Conservation (phyloP, 2,329 filamentous ascomycete species). For the Diaporthe australafricana region DNA sequence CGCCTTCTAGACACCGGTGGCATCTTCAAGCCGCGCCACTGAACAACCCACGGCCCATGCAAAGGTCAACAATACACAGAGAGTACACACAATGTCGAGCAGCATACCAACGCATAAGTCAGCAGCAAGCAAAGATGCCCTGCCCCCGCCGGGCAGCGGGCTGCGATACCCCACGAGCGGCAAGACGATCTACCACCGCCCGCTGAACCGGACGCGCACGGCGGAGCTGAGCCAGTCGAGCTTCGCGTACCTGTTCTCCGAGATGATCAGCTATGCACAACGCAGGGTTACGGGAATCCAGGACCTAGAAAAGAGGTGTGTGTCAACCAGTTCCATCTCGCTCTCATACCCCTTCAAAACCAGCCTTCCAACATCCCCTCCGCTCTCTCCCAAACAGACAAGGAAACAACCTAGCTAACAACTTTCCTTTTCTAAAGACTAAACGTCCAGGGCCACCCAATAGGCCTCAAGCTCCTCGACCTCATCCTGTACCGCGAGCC, state of each 20-base stretch:
- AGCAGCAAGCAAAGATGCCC: constrained; percentile 56
- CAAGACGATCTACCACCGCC: constrained; percentile 98
- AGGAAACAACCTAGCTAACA: constrained; percentile 11
- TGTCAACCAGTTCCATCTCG: not conserved
- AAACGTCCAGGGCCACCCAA: constrained; percentile 91
- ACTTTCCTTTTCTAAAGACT: constrained; percentile 65
- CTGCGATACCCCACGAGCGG: constrained; percentile 91
- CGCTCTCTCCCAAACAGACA: not conserved
- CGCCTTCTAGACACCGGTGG: not conserved
- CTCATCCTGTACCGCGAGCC: constrained; percentile 89
- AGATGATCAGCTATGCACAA: constrained; percentile 97
- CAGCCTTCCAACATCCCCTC: constrained; percentile 2
- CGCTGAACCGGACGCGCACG: constrained; percentile 89
- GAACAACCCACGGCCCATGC: not conserved
- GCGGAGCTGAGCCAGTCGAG: constrained; percentile 91
- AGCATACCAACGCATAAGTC: constrained; percentile 59
- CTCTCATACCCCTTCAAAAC: constrained; percentile 15
- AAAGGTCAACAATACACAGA: not conserved
- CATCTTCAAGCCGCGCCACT: not conserved
- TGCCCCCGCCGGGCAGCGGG: constrained; percentile 51
- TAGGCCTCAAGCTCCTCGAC: constrained; percentile 94
- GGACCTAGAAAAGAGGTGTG: constrained; percentile 89
- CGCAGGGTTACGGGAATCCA: constrained; percentile 90
- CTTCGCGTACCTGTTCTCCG: constrained; percentile 95
- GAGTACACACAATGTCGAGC: constrained; percentile 58